Percentiles rank a stretch among this genome's conserved stretches.
Evolutionary conservation across 2,329 filamentous ascomycete genomes (phyloP).

Genomic region (Fusarium avenaceum): DNA sequence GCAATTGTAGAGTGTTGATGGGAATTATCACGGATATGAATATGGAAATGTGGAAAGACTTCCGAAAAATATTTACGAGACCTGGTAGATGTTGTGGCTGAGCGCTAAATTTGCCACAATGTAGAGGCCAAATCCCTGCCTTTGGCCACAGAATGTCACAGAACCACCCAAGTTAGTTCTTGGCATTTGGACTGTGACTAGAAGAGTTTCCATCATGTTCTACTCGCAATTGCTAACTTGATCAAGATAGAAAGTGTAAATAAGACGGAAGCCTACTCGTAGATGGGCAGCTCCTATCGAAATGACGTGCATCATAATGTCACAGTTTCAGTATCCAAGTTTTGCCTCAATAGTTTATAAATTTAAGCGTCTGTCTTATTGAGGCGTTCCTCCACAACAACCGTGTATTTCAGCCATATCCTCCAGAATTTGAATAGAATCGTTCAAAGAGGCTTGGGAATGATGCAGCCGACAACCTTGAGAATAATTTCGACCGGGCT

Average conservation of each 20-base stretch:
- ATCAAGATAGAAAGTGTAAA: no score
- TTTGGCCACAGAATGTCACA: neutral
- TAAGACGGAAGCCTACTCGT: no score
- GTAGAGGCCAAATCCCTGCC: neutral
- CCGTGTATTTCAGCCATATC: neutral
- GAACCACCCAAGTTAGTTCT: neutral
- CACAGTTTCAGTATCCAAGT: neutral
- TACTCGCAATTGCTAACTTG: neutral
- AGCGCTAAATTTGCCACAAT: neutral
- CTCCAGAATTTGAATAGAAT: no score
- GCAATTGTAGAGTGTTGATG: neutral
- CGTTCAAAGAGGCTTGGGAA: no score
- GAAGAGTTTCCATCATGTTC: no score
- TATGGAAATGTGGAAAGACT: neutral
- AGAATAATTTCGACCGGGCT: neutral
- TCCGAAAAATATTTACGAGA: neutral
- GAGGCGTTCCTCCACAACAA: neutral
- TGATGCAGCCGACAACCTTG: fast-evolving
- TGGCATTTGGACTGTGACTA: no score
- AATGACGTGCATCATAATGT: neutral
- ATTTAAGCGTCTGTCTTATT: neutral
- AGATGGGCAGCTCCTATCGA: no score
- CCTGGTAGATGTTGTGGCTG: no score
- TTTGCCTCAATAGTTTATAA: neutral
- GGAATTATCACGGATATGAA: neutral